phyloP scores from a whole-genome alignment of 345 rosid genomes.

The Lumnitzera racemosa region DNA sequence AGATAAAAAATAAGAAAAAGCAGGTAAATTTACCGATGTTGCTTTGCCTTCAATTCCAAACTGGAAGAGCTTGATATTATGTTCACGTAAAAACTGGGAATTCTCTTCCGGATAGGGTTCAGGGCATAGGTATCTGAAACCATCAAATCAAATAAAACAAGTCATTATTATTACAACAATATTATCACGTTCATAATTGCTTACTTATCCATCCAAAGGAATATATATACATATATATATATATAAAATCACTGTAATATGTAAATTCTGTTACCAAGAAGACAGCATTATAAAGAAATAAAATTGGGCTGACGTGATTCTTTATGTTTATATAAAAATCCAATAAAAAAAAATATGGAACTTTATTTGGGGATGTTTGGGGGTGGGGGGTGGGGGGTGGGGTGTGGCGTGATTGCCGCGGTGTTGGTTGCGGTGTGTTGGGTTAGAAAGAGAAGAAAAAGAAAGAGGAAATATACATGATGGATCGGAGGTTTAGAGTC shows the following conservation, averaged over 20 bases:
- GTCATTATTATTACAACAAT: background rate
- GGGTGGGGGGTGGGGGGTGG: too few species aligned
- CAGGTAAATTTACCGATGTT: constrained; percentile 20
- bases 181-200: background rate
- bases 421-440: too few species aligned
- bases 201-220: too few species aligned
- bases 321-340: too few species aligned
- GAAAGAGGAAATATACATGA: constrained; percentile 33
- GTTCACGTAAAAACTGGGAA: constrained; percentile 40
- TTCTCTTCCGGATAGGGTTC: constrained; percentile 80
- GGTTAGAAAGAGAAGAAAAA: background rate
- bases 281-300: background rate
- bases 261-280: background rate
- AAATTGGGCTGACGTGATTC: too few species aligned
- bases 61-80: constrained; percentile 58
- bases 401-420: too few species aligned
- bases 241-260: background rate
- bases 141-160: background rate
- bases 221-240: background rate
- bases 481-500: constrained; percentile 68
- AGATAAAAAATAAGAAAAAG: background rate
- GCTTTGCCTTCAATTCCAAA: constrained; percentile 80
- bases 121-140: constrained; percentile 66
- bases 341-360: too few species aligned
- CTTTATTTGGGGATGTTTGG: too few species aligned